Base-by-base conservation (phyloP, 2,329 filamentous ascomycete species). In the Epichloe brachyelytri region DNA sequence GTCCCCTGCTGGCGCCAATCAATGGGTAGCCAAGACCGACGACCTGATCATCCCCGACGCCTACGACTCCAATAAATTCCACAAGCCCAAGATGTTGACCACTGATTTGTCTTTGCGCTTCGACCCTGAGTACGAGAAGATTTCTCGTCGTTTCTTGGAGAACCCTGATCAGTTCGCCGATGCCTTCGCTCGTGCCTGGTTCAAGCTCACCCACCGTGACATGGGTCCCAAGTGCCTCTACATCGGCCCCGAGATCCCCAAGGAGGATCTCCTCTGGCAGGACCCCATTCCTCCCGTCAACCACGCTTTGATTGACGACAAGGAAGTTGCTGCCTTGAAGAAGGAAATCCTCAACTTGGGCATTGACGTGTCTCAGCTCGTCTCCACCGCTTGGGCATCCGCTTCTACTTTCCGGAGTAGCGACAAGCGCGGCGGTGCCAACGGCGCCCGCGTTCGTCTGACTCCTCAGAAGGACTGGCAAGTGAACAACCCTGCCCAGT, bases 391-490 rank as follows among this genome's bases (percentile, higher is more conserved):
- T 22, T 88, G 82, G 79, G 80, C 80, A 1, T 79, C 84, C 0
- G 83, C 83, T 22, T 83, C 83, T 2, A 83, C 82, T 33, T 88
- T 83, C 80, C 83, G 84, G 54, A 77, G 80, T 58, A 78, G 80
- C 58, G 86, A 90, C 73, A 89, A 89, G 79, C 86, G 86, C 57
- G 86, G 86, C 58, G 86, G 86, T 62, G 86, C 86, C 68, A 90
- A 90, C 61, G 86, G 86, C 59, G 85, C 79, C 14, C 85, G 86
- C 59, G 86, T 90, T 60, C 82, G 83, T 36, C 82, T 90, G 11
- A 72, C 76, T 55, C 86, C 86, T 22, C 82, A 86, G 70, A 80
- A 80, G 59, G 71, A 79, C 65, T 90, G 86, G 85, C 68, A 79
- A 61, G 76, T 82, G 63, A 90, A 90, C 77, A 85, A 87, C 72